Percentiles rank a stretch among this genome's conserved stretches.
These are phyloP conservation scores for Barnettozyma siamensis DNA, from an alignment of 805 yeast genomes.

Conservation along the genomic window DNA sequence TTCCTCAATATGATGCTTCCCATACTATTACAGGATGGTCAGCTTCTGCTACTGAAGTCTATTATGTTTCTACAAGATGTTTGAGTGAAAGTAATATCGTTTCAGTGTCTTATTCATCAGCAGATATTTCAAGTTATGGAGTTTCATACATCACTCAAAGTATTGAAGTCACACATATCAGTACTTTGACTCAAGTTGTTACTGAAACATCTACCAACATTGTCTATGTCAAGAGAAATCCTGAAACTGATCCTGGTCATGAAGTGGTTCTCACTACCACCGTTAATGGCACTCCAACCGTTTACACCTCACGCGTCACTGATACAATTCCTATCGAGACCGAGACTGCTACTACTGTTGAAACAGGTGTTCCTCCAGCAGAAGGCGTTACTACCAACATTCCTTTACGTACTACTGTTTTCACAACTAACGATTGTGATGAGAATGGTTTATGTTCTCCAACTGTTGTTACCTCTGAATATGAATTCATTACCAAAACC, in stretches of 20 bases:
- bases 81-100: slow-evolving; percentile 16
- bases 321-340: neutral
- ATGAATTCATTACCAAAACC: slow-evolving; percentile 4
- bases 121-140: slow-evolving; percentile 16
- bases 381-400: neutral
- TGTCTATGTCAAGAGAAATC: slow-evolving; percentile 10
- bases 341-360: neutral
- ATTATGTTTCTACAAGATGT: slow-evolving; percentile 20
- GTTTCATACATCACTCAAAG: slow-evolving; percentile 19
- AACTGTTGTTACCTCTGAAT: slow-evolving; percentile 1
- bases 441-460: slow-evolving; percentile 2
- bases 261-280: slow-evolving; percentile 4
- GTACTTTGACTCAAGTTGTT: slow-evolving; percentile 16
- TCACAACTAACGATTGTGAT: neutral
- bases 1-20: slow-evolving; percentile 17
- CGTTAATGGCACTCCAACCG: neutral
- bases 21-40: slow-evolving; percentile 22
- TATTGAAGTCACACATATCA: slow-evolving; percentile 19
- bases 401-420: neutral
- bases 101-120: slow-evolving; percentile 17
- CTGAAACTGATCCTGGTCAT: slow-evolving; percentile 3
- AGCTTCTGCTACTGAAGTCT: slow-evolving; percentile 11
- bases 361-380: neutral
- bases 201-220: slow-evolving; percentile 21
- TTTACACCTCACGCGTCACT: neutral